A percentile compares a stretch with the other conserved stretches of the same genome.
phyloP scores from a whole-genome alignment of 208 protist species.

The Angomonas ambiguus region DNA sequence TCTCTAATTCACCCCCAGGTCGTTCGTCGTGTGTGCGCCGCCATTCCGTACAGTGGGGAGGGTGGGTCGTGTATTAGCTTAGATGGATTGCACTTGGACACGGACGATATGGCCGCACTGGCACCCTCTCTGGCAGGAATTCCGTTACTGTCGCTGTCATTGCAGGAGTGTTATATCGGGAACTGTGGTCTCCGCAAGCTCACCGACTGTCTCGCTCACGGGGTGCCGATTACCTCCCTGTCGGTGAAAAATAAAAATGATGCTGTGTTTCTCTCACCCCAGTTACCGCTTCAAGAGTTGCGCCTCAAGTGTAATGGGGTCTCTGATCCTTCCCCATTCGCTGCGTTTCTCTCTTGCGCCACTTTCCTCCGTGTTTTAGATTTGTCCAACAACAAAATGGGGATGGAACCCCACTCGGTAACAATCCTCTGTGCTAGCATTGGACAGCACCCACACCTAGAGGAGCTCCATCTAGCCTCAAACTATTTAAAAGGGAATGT shows the following conservation, averaged over 20 bases:
- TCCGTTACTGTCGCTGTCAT: neutral
- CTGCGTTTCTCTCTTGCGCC: conserved; percentile 22
- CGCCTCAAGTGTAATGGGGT: conserved; percentile 24
- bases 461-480: conserved; percentile 23
- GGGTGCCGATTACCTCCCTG: neutral
- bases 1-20: neutral
- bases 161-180: neutral
- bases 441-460: conserved; percentile 28
- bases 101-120: neutral
- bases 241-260: neutral
- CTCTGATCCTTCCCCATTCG: conserved; percentile 29
- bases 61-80: neutral
- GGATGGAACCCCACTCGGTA: conserved; percentile 19
- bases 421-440: conserved; percentile 28
- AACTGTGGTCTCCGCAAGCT: neutral
- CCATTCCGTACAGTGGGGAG: neutral
- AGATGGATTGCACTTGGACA: neutral
- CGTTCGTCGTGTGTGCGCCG: neutral
- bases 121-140: neutral
- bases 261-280: neutral
- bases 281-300: conserved; percentile 11
- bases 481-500: conserved; percentile 37
- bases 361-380: conserved; percentile 25
- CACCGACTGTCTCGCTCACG: neutral
- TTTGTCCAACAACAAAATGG: conserved; percentile 48